phyloP scores from a whole-genome alignment of 805 yeast species.

The Zygosaccharomyces bisporus region DNA sequence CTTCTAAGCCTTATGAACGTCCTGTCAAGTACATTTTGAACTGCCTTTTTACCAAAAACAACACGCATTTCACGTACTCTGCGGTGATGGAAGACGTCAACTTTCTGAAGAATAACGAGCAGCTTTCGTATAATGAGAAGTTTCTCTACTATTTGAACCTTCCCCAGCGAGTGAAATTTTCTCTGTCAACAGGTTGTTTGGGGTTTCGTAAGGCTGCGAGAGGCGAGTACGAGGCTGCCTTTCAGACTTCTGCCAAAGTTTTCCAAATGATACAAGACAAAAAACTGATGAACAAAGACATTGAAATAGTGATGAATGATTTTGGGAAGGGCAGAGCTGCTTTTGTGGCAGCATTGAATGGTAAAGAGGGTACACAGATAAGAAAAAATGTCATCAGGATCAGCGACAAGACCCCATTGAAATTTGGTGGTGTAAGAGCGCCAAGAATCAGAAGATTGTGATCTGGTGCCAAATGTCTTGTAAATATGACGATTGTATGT shows the following conservation, averaged over 20 bases:
- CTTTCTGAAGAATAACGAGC: conserved; percentile 52
- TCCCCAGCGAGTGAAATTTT: conserved; percentile 68
- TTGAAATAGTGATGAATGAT: conserved; percentile 75
- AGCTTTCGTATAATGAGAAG: conserved; percentile 59
- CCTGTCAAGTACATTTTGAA: conserved; percentile 67
- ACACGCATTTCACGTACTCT: conserved; percentile 73
- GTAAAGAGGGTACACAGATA: conserved; percentile 77
- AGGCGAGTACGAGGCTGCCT: conserved; percentile 90
- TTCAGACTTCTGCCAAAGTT: conserved; percentile 72
- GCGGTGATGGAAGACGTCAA: conserved; percentile 65
- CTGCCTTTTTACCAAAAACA: conserved; percentile 75
- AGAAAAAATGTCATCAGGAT: conserved; percentile 65
- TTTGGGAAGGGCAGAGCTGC: conserved; percentile 91
- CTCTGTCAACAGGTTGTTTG: conserved; percentile 74
- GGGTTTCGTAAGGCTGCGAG: conserved; percentile 90
- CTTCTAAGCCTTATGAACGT: conserved; percentile 23
- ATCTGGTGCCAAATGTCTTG: conserved; percentile 9
- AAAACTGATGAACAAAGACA: conserved; percentile 51
- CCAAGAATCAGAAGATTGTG: conserved; percentile 76
- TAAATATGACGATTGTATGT: too few species aligned
- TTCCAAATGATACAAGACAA: conserved; percentile 68
- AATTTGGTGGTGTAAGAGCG: conserved; percentile 89
- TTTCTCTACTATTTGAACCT: conserved; percentile 73
- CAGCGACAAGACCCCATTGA: conserved; percentile 74
- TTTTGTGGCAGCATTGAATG: conserved; percentile 75